These are phyloP conservation scores for Yarrowia keelungensis DNA, from an alignment of 805 yeast genomes.

Conservation along the genomic window DNA sequence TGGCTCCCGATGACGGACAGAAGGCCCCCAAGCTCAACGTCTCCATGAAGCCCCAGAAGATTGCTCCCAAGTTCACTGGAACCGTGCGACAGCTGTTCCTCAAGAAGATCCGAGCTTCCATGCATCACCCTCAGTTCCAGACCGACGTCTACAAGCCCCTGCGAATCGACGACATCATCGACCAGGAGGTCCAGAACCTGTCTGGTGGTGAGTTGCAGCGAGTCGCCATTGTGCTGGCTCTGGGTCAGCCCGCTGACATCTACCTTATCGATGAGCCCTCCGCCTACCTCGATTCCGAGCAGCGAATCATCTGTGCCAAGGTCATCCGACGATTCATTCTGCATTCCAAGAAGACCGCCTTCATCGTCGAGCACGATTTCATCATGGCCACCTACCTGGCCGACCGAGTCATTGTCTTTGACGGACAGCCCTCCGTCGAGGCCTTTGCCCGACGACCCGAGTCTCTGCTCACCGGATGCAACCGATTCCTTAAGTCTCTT, in stretches of 20 bases:
- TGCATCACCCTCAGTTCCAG: conserved; percentile 96
- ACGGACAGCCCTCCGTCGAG: conserved; percentile 87
- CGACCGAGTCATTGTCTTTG: conserved; percentile 97
- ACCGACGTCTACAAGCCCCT: conserved; percentile 97
- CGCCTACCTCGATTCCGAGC: conserved; percentile 98
- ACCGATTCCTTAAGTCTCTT: conserved; percentile 93
- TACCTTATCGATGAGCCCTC: conserved; percentile 98
- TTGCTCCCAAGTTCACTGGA: conserved; percentile 98
- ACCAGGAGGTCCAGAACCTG: conserved; percentile 95
- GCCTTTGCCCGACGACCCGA: conserved; percentile 91
- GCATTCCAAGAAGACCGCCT: conserved; percentile 98
- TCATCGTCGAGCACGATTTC: conserved; percentile 99
- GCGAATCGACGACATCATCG: conserved; percentile 90
- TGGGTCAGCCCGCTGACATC: conserved; percentile 95
- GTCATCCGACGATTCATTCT: conserved; percentile 95
- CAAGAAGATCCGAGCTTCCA: conserved; percentile 93
- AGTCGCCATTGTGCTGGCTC: conserved; percentile 94
- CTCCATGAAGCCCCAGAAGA: conserved; percentile 98
- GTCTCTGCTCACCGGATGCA: conserved; percentile 94
- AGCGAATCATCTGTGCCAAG: conserved; percentile 98
- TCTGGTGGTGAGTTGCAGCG: conserved; percentile 99
- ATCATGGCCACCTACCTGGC: conserved; percentile 99
- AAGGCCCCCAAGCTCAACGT: conserved; percentile 88
- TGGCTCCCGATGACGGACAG: conserved; percentile 80
- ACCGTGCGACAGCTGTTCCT: conserved; percentile 97